These are phyloP conservation scores for Kuraishia piskuri DNA, from an alignment of 805 yeast genomes.

Conservation along the genomic window DNA sequence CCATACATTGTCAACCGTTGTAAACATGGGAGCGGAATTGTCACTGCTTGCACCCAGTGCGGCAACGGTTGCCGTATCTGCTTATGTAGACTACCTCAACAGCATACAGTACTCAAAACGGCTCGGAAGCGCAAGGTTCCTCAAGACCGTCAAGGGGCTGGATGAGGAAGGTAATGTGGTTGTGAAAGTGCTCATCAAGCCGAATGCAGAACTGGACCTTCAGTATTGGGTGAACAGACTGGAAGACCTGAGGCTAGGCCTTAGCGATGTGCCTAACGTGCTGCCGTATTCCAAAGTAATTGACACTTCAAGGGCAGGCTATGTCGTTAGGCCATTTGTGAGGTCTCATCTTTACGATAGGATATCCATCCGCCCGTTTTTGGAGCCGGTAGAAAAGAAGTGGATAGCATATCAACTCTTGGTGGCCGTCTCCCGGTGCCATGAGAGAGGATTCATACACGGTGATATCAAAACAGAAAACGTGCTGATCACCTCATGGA, in stretches of 20 bases:
- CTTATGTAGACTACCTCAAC: constrained; percentile 75
- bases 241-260: constrained; percentile 25
- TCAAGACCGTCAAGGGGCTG: constrained; percentile 77
- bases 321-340: constrained; percentile 74
- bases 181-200: constrained; percentile 78
- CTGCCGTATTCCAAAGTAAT: constrained; percentile 65
- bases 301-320: constrained; percentile 90
- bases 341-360: constrained; percentile 82
- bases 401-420: constrained; percentile 82
- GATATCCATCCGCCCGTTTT: constrained; percentile 77
- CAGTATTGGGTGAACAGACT: constrained; percentile 18
- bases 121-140: constrained; percentile 72
- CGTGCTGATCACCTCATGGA: constrained; percentile 78
- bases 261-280: constrained; percentile 50
- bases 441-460: constrained; percentile 54
- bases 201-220: constrained; percentile 33
- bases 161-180: constrained; percentile 67
- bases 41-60: constrained; percentile 86
- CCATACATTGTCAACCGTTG: not conserved
- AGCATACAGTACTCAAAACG: constrained; percentile 69
- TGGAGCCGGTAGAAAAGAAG: constrained; percentile 69
- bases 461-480: constrained; percentile 94
- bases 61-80: constrained; percentile 84
- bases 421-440: constrained; percentile 54
- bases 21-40: constrained; percentile 80